Evolutionary conservation across 768 basidiomycete species (phyloP), one percentile per base, ranked within the genome.

Genomic region (Daedalea quercina): DNA sequence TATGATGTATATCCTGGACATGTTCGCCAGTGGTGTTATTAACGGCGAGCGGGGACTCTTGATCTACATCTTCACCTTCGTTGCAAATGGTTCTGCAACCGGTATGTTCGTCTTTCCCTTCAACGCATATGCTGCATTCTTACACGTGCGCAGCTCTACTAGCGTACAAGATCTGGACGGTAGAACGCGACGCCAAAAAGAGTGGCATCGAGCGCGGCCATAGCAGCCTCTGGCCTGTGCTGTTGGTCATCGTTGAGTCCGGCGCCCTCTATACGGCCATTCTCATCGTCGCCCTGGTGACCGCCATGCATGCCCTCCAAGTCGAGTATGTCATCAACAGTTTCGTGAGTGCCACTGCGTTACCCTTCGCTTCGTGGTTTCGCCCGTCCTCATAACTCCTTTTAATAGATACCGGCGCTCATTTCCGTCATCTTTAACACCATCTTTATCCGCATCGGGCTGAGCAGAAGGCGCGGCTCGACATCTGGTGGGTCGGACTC

Each of bases 221-320:
- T 13, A 40, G 22, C 34, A 37, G 15, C 40, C 48, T 49, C 23
- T 13, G 23, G 20, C 41, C 50, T 3, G 33, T 47, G 4, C 23
- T 55, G 17, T 31, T 47, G 3, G n/a, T 47, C 8, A 35, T 55
- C 34, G 44, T 55, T 31, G 54, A 55, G 43, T 55, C 54, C 11
- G 54, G 49, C 1, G 49, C 54, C 1, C 4, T 51, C 3, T 55
- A 55, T 49, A 49, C 48, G 17, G 11, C 35, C n/a, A 19, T 49
- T 8, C 48, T 49, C n/a, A 49, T 49, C 24, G 33, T 40, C 13
- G 48, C 48, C 12, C 22, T 49, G 20, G 35, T 49, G 13, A 49
- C 48, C n/a, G 48, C 34, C n/a, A 40, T 19, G 23, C 48, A 49
- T n/a, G 48, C 48, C 3, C 25, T 49, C n/a, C 19, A 49, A 19